These are phyloP conservation scores for Entonaema liquescens DNA, from an alignment of 495 filamentous ascomycete genomes.

Conservation along the genomic window DNA sequence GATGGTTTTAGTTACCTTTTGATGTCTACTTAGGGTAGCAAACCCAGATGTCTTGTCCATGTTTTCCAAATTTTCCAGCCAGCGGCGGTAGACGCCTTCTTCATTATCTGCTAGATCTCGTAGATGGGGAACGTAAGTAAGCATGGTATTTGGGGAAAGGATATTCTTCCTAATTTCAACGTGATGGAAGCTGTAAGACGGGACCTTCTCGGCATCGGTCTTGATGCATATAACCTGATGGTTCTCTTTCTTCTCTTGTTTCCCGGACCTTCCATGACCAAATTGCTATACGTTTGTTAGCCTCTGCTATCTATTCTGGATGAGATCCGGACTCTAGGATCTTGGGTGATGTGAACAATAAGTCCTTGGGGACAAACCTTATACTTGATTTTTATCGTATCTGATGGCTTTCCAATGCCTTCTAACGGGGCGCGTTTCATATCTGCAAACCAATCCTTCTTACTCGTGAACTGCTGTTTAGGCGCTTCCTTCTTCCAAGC, in stretches of 20 bases:
- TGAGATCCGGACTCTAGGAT: background rate
- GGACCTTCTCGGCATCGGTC: constrained; percentile 51
- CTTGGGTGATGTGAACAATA: background rate
- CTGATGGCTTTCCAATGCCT: constrained; percentile 26
- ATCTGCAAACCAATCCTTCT: constrained; percentile 52
- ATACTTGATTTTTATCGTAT: constrained; percentile 50
- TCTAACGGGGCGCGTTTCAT: constrained; percentile 45
- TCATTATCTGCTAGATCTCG: constrained; percentile 57
- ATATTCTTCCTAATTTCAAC: constrained; percentile 61
- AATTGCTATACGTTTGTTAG: constrained; percentile 40
- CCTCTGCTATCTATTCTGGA: background rate
- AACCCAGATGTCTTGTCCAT: constrained; percentile 60
- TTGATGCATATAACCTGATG: constrained; percentile 52
- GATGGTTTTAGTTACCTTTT: constrained; percentile 51
- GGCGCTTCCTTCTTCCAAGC: constrained; percentile 51
- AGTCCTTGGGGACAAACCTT: constrained; percentile 47
- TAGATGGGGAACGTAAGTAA: constrained; percentile 59
- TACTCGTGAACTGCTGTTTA: constrained; percentile 46
- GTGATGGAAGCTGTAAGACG: constrained; percentile 57
- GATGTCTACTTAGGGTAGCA: constrained; percentile 50
- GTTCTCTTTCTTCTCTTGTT: constrained; percentile 46
- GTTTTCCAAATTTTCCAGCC: constrained; percentile 58
- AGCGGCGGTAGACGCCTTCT: constrained; percentile 54
- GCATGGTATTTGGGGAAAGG: constrained; percentile 57
- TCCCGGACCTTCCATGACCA: constrained; percentile 48